phyloP scores from a whole-genome alignment of 163 green algal genomes.

The Scenedesmus sp. region DNA sequence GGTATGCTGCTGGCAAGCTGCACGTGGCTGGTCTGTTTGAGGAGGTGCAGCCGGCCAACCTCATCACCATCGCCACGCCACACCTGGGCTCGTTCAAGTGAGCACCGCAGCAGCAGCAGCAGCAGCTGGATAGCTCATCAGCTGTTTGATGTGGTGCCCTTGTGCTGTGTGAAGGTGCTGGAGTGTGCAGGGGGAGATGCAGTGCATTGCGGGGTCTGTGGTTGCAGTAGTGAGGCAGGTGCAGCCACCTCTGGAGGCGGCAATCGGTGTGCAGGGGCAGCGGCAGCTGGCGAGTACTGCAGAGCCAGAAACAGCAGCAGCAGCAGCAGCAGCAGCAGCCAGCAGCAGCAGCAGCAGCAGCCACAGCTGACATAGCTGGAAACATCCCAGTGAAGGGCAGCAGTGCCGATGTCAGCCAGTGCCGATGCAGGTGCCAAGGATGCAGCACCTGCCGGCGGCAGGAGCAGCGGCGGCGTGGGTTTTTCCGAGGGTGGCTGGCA shows the following conservation, averaged over 20 bases:
- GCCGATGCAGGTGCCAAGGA: too few species aligned
- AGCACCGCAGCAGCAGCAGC: neutral
- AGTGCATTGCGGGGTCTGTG: neutral
- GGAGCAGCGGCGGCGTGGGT: too few species aligned
- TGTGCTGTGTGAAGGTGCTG: neutral
- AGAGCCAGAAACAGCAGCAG: neutral
- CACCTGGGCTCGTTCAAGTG: constrained; percentile 62
- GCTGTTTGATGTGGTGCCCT: constrained; percentile 38
- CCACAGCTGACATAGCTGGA: too few species aligned
- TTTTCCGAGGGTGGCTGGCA: constrained; percentile 34
- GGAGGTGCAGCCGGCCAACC: constrained; percentile 47
- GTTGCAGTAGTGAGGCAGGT: too few species aligned
- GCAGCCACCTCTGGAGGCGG: too few species aligned
- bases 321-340: constrained; percentile 4
- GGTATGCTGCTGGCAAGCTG: constrained; percentile 55
- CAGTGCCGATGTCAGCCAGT: too few species aligned
- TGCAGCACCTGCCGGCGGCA: too few species aligned
- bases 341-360: neutral
- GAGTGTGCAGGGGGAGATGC: neutral
- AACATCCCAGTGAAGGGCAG: too few species aligned
- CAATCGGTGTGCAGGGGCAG: too few species aligned
- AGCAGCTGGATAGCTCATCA: constrained; percentile 50
- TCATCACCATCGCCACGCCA: constrained; percentile 67
- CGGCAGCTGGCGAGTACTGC: too few species aligned
- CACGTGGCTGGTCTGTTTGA: constrained; percentile 41